Evolutionary conservation across 208 protist species (phyloP).

Genomic region (Borovskyia barvae): DNA sequence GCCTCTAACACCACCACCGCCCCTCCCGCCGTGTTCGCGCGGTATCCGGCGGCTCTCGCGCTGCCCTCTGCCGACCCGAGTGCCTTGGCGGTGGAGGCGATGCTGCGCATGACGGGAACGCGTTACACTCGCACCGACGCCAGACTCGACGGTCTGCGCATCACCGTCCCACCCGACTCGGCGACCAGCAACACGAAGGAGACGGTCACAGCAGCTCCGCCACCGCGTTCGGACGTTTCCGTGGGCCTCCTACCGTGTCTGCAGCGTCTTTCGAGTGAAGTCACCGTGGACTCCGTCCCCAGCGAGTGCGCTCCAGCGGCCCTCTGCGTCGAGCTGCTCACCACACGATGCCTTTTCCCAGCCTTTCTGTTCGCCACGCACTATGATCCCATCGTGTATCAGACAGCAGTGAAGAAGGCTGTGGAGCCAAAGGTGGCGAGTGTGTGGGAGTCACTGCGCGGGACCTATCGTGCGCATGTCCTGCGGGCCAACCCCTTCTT

Average conservation of each 20-base stretch:
- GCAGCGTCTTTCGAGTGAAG: slow-evolving; percentile 27
- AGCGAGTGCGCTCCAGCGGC: slow-evolving; percentile 27
- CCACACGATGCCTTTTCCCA: slow-evolving; percentile 56
- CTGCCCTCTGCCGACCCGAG: slow-evolving; percentile 72
- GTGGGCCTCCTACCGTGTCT: slow-evolving; percentile 44
- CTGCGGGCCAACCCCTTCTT: slow-evolving; percentile 45
- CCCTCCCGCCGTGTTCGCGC: slow-evolving; percentile 16
- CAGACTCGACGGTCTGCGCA: slow-evolving; percentile 18
- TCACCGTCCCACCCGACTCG: slow-evolving; percentile 23
- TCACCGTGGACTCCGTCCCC: slow-evolving; percentile 32
- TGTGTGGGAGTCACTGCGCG: slow-evolving; percentile 56
- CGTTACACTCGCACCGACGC: slow-evolving; percentile 44
- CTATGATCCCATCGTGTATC: slow-evolving; percentile 52
- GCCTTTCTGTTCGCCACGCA: slow-evolving; percentile 76
- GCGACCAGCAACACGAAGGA: neutral
- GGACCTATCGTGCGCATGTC: slow-evolving; percentile 47
- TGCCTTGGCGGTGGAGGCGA: slow-evolving; percentile 62
- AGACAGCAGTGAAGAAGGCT: slow-evolving; percentile 35
- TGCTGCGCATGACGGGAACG: slow-evolving; percentile 53
- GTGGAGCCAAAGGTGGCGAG: slow-evolving; percentile 64
- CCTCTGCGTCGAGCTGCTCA: slow-evolving; percentile 47
- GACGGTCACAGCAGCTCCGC: neutral
- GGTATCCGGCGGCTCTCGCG: slow-evolving; percentile 37
- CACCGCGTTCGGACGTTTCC: slow-evolving; percentile 11
- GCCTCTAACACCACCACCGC: too few species aligned